Conservation (phyloP, 345 rosid genomes). For the Camelina neglecta region DNA sequence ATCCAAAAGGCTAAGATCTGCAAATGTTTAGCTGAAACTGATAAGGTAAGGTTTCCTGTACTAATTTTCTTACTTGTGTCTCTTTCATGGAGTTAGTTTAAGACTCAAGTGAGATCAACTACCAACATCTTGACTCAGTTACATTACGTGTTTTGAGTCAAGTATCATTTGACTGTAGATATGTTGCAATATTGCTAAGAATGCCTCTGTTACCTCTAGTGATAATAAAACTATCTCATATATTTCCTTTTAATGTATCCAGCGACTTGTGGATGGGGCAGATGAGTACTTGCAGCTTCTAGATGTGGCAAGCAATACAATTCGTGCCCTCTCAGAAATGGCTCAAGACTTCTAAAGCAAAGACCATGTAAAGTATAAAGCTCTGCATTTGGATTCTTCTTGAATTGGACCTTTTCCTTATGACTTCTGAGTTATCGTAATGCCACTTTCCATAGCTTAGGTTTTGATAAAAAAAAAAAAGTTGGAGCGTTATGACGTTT, state of each 20-base stretch:
- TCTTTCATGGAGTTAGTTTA: slow-evolving; percentile 2
- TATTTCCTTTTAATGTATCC: slow-evolving; percentile 41
- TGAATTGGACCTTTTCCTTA: not conserved
- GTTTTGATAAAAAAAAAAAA: not conserved
- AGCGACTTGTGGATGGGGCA: slow-evolving; percentile 93
- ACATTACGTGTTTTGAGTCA: not conserved
- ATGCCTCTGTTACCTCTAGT: not conserved
- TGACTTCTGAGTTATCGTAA: slow-evolving; percentile 9
- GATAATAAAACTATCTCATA: not conserved
- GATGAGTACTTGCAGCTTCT: slow-evolving; percentile 96
- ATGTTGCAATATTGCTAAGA: slow-evolving; percentile 18
- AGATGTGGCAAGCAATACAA: slow-evolving; percentile 72
- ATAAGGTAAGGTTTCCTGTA: slow-evolving; percentile 59
- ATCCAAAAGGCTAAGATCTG: slow-evolving; percentile 91
- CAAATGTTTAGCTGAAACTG: slow-evolving; percentile 75
- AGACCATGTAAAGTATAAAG: not conserved
- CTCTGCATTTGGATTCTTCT: slow-evolving; percentile 7
- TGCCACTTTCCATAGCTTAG: not conserved
- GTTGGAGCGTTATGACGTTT: not conserved
- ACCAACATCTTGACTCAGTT: not conserved
- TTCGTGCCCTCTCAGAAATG: slow-evolving; percentile 74
- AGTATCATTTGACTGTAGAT: not conserved
- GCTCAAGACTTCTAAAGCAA: slow-evolving; percentile 58
- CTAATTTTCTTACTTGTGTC: not conserved
- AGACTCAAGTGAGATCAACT: slow-evolving; percentile 13